A percentile compares a stretch with the other conserved stretches of the same genome.
Evolutionary conservation across 202 grass and related monocot species (phyloP).

Genomic region (Saccharum hybrid): DNA sequence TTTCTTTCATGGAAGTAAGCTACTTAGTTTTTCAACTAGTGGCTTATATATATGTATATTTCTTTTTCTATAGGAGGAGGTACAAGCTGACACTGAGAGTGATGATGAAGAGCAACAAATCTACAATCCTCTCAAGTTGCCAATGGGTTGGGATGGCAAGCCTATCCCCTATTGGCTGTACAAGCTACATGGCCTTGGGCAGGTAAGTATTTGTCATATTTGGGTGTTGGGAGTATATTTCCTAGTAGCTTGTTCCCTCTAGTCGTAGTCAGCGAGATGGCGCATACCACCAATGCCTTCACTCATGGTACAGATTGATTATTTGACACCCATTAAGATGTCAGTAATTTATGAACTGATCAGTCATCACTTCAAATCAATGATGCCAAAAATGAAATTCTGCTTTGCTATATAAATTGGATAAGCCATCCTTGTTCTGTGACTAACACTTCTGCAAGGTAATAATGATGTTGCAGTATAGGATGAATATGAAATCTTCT

Average conservation of each 20-base stretch:
- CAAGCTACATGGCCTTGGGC: conserved; percentile 97
- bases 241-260: not conserved
- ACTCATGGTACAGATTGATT: not conserved
- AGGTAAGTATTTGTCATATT: conserved; percentile 55
- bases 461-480: not conserved
- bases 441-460: not conserved
- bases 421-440: conserved; percentile 7
- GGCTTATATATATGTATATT: not conserved
- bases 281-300: not conserved
- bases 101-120: conserved; percentile 98
- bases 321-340: conserved; percentile 1
- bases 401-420: not conserved
- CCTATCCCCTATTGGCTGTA: conserved; percentile 99
- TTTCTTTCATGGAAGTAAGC: not conserved
- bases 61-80: conserved; percentile 67
- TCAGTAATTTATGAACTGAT: not conserved
- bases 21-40: not conserved
- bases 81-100: conserved; percentile 88
- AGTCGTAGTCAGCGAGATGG: not conserved
- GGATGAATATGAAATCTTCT: not conserved
- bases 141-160: conserved; percentile 99
- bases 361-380: not conserved
- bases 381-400: not conserved
- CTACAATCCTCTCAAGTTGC: conserved; percentile 97
- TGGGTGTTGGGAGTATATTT: not conserved